Percentiles rank a stretch among this genome's conserved stretches.
These are phyloP conservation scores for Suillus sp. DNA, from an alignment of 768 basidiomycete genomes.

Conservation along the genomic window DNA sequence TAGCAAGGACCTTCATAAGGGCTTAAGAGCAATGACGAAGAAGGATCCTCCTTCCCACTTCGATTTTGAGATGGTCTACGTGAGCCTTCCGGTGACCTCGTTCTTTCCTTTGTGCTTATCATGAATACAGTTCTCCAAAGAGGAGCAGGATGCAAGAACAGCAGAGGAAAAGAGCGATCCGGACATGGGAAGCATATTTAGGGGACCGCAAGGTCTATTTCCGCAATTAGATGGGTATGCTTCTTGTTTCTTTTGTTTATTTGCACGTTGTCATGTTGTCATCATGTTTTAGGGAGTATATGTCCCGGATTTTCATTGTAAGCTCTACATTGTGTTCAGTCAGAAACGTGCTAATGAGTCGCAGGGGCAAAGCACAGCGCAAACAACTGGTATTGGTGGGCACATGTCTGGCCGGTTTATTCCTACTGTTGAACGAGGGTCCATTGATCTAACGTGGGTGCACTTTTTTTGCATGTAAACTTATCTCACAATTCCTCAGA, in stretches of 20 bases:
- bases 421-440: constrained; percentile 93
- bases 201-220: constrained; percentile 59
- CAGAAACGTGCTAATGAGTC: neutral
- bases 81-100: constrained; percentile 35
- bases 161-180: constrained; percentile 60
- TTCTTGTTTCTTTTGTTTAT: neutral
- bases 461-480: constrained; percentile 1
- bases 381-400: constrained; percentile 78
- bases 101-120: constrained; percentile 1
- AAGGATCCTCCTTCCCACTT: constrained; percentile 80
- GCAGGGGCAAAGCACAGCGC: constrained; percentile 84
- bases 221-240: constrained; percentile 77
- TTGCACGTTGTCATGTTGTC: constrained; percentile 9
- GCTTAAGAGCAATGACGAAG: constrained; percentile 85
- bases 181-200: constrained; percentile 74
- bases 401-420: constrained; percentile 83
- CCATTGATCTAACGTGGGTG: constrained; percentile 80
- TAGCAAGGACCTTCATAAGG: constrained; percentile 59
- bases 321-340: constrained; percentile 8
- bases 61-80: constrained; percentile 81
- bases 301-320: constrained; percentile 80
- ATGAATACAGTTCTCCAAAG: constrained; percentile 62
- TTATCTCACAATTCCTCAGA: constrained; percentile 37
- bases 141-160: constrained; percentile 68
- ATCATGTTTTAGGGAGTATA: constrained; percentile 37